Base-by-base conservation (phyloP, 2,329 filamentous ascomycete genomes). In the Neonectria sp. region DNA sequence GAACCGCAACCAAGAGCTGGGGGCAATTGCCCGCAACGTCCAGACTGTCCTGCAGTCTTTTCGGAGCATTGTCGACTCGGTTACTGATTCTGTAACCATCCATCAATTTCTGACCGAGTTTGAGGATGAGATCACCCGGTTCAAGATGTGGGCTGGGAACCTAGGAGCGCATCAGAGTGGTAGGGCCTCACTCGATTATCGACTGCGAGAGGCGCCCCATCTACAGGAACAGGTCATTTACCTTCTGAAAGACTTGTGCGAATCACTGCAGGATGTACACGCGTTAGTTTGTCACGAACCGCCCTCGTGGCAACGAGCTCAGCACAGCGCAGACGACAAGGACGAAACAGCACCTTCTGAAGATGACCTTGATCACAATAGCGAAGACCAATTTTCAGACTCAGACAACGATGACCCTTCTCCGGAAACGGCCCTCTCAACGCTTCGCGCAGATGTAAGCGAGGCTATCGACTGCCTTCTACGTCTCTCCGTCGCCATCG, bases 401-500 rank as follows among this genome's bases (percentile, higher is more conserved):
- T 21, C 21, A 21, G 21, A 21, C 1, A 21, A 21, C 21, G 21
- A 21, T 21, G 21, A 21, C 21, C 21, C 21, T 21, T 21, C 21
- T 21, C 21, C 21, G 21, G 21, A 21, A 21, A 21, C 21, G 21
- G 21, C 21, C 21, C 21, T 21, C 21, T 21, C 21, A 21, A 21
- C 21, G 21, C 21, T 21, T 21, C 21, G 21, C 21, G 21, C 21
- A 21, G 21, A 21, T 21, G 21, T 21, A 21, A 2, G 21, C 21
- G 21, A 21, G 21, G 21, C 73, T 0, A 73, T 81, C 3, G 73
- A 76, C 24, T 77, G 77, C 27, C 73, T 84, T 2, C 72, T 80
- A 6, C 71, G 81, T 2, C 72, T 83, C 1, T 80, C 79, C 3
- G 75, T 81, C n/a, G 68, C 79, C 0, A 82, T 83, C 5, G 76